Evolutionary conservation across 1,284 basidiomycete species (phyloP).

Genomic region (Cutaneotrichosporon sp.): DNA sequence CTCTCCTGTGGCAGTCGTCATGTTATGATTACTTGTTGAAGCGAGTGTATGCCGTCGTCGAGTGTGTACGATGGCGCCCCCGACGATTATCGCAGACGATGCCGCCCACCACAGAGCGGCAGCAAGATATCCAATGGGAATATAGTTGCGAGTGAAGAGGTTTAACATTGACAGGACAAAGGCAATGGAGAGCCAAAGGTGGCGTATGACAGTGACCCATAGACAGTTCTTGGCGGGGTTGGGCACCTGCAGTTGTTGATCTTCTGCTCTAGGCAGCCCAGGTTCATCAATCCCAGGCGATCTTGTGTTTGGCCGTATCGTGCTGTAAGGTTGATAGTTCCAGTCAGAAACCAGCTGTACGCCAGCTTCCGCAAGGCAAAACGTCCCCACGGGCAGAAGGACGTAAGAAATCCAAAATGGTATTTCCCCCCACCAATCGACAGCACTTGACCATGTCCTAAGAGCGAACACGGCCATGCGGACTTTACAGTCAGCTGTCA

Average conservation of each 20-base stretch:
- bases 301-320: background rate
- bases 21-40: background rate
- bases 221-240: too few species aligned
- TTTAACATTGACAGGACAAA: background rate
- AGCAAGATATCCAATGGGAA: background rate
- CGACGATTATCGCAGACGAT: background rate
- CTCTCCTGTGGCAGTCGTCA: background rate
- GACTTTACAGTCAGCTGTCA: background rate
- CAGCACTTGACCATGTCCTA: background rate
- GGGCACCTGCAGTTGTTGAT: too few species aligned
- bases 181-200: background rate
- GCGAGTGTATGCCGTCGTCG: too few species aligned
- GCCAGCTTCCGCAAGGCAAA: conserved; percentile 1
- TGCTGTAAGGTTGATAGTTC: background rate
- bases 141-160: background rate
- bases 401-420: background rate
- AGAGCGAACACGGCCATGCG: background rate
- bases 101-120: background rate
- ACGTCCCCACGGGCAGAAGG: background rate
- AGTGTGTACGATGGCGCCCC: too few species aligned
- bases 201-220: background rate
- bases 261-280: too few species aligned
- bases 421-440: background rate
- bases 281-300: background rate
- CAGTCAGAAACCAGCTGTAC: conserved; percentile 1